Conservation (phyloP, 345 rosid species). For the Lepidium sativum region DNA sequence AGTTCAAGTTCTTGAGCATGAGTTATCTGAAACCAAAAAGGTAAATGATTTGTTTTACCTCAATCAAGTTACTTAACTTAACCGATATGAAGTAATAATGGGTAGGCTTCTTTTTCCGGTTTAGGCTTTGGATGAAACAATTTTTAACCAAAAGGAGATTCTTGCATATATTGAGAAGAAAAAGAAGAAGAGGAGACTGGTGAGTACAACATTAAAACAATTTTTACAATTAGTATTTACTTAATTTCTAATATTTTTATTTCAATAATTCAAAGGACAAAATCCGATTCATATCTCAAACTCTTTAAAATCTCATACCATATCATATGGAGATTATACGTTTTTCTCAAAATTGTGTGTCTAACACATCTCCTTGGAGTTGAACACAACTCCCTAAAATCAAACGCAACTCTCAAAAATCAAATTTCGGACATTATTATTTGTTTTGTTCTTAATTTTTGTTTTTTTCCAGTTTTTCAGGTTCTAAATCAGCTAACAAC, state of each 20-base stretch:
- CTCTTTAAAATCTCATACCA: too few relatives aligned
- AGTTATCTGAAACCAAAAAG: conserved; percentile 57
- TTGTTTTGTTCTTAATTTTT: background rate
- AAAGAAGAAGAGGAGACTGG: conserved; percentile 34
- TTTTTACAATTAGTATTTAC: background rate
- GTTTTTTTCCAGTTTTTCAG: conserved; percentile 11
- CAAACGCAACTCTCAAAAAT: too few relatives aligned
- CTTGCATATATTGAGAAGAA: conserved; percentile 40
- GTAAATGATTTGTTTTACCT: conserved; percentile 27
- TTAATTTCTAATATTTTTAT: background rate
- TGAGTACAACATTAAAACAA: conserved; percentile 10
- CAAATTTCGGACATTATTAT: background rate
- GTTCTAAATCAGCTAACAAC: conserved; percentile 9
- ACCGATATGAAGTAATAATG: background rate
- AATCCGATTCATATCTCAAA: too few relatives aligned
- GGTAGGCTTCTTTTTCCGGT: background rate
- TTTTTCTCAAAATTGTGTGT: too few relatives aligned
- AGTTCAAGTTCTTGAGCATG: conserved; percentile 47
- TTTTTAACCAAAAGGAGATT: conserved; percentile 34
- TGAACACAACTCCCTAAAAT: too few relatives aligned
- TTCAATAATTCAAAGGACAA: too few relatives aligned
- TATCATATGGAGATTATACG: too few relatives aligned
- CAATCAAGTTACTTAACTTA: background rate
- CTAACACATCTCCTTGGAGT: too few relatives aligned
- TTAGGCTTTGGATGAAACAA: conserved; percentile 48